These are phyloP conservation scores for Cetraspora pellucida DNA, from an alignment of 192 early-diverging fungal genomes.

Conservation along the genomic window DNA sequence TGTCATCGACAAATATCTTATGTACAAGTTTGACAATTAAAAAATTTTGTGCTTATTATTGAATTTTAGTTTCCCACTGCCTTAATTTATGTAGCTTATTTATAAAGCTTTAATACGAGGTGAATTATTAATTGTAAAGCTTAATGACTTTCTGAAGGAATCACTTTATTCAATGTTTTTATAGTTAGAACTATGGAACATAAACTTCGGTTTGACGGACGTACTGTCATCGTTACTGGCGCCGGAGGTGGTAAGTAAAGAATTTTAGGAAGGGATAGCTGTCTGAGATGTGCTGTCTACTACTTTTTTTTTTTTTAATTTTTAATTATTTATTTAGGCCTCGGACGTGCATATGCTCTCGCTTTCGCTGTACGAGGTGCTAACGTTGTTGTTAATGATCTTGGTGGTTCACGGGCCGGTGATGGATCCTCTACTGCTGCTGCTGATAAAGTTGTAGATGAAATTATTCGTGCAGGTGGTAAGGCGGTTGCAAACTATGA, in stretches of 20 bases:
- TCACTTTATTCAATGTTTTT: too few species aligned
- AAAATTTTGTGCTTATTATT: too few species aligned
- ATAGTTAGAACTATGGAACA: conserved; percentile 27
- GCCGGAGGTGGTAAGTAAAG: conserved; percentile 84
- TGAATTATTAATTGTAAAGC: too few species aligned
- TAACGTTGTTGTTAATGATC: conserved; percentile 95
- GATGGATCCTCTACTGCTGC: conserved; percentile 75
- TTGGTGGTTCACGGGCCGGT: conserved; percentile 78
- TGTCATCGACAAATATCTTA: too few species aligned
- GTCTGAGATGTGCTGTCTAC: background rate
- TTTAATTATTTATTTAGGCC: conserved; percentile 44
- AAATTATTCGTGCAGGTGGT: conserved; percentile 86
- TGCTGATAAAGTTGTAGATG: conserved; percentile 94
- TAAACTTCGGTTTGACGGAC: conserved; percentile 73
- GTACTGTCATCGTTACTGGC: conserved; percentile 94
- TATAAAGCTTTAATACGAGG: too few species aligned
- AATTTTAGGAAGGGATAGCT: background rate
- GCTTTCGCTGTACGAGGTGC: conserved; percentile 91
- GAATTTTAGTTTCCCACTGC: too few species aligned
- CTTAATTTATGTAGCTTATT: too few species aligned
- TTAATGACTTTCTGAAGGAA: too few species aligned
- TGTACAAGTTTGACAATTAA: too few species aligned
- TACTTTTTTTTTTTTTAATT: background rate
- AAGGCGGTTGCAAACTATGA: conserved; percentile 96
- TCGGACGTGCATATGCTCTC: conserved; percentile 88